Percentiles rank a stretch among this genome's conserved stretches.
phyloP scores from a whole-genome alignment of 2,329 filamentous ascomycete species.

The Fusarium lateritium region DNA sequence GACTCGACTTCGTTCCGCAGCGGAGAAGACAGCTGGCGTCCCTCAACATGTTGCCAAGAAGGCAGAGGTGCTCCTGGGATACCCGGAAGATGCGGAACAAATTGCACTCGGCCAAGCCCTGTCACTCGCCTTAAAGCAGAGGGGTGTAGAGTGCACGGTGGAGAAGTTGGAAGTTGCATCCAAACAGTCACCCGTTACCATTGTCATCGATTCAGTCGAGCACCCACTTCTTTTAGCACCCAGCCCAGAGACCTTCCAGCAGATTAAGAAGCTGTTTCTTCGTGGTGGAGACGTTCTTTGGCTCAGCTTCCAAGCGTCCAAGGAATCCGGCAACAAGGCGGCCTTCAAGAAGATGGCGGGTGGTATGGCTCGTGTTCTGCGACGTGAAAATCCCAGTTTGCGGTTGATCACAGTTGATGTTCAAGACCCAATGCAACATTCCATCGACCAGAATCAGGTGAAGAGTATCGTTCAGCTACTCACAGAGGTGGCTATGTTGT shows the following conservation, averaged over 20 bases:
- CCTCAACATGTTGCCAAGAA: not conserved
- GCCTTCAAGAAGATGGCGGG: constrained; percentile 13
- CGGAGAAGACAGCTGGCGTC: not conserved
- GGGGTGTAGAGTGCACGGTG: not conserved
- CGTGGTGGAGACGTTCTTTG: constrained; percentile 4
- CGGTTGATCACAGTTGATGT: constrained; percentile 11
- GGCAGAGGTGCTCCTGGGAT: not conserved
- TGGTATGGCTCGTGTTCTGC: constrained; percentile 11
- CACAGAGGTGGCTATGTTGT: not conserved
- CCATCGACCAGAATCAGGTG: not conserved
- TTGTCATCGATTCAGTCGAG: constrained; percentile 6
- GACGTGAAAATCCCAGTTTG: constrained; percentile 15
- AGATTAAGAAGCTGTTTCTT: constrained; percentile 1
- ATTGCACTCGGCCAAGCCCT: not conserved
- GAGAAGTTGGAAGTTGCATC: not conserved
- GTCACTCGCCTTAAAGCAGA: not conserved
- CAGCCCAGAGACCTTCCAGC: constrained; percentile 6
- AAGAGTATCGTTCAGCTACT: not conserved
- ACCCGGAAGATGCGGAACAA: not conserved
- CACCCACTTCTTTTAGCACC: not conserved
- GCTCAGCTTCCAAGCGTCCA: constrained; percentile 6
- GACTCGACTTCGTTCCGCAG: not conserved
- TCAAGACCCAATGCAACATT: not conserved
- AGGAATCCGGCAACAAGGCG: not conserved
- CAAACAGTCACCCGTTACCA: not conserved